These are phyloP conservation scores for Lachnellula cervina DNA, from an alignment of 2,329 filamentous ascomycete species.

Conservation along the genomic window DNA sequence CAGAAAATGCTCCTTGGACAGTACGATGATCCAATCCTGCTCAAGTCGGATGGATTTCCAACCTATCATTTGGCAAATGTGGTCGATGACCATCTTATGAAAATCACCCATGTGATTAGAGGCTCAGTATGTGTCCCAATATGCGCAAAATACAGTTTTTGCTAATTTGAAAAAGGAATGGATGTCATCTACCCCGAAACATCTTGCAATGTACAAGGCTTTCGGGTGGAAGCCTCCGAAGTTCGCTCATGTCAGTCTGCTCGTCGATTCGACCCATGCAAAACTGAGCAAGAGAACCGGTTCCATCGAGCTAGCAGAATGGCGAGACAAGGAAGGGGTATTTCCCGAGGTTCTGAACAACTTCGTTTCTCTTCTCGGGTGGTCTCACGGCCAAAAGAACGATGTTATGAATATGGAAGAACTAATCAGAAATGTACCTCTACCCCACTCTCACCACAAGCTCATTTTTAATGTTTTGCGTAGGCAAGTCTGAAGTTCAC, in stretches of 20 bases:
- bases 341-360: slow-evolving; percentile 66
- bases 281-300: slow-evolving; percentile 85
- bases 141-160: background rate
- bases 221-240: slow-evolving; percentile 68
- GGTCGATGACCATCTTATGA: slow-evolving; percentile 91
- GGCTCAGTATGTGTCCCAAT: slow-evolving; percentile 56
- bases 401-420: slow-evolving; percentile 69
- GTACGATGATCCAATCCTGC: slow-evolving; percentile 78
- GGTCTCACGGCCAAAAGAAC: slow-evolving; percentile 64
- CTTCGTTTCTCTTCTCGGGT: slow-evolving; percentile 80
- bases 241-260: slow-evolving; percentile 78
- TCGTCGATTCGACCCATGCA: slow-evolving; percentile 62
- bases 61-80: slow-evolving; percentile 98
- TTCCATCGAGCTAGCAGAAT: slow-evolving; percentile 55
- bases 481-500: slow-evolving; percentile 86
- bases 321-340: slow-evolving; percentile 51
- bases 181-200: slow-evolving; percentile 88
- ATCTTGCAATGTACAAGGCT: slow-evolving; percentile 68
- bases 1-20: slow-evolving; percentile 28
- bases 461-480: slow-evolving; percentile 1
- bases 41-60: slow-evolving; percentile 87
- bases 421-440: slow-evolving; percentile 59
- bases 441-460: background rate
- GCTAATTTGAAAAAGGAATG: slow-evolving; percentile 60
- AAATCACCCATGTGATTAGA: slow-evolving; percentile 91